A percentile compares a stretch with the other conserved stretches of the same genome.
Conservation (phyloP, 768 basidiomycete species). For the Epithele typhae region DNA sequence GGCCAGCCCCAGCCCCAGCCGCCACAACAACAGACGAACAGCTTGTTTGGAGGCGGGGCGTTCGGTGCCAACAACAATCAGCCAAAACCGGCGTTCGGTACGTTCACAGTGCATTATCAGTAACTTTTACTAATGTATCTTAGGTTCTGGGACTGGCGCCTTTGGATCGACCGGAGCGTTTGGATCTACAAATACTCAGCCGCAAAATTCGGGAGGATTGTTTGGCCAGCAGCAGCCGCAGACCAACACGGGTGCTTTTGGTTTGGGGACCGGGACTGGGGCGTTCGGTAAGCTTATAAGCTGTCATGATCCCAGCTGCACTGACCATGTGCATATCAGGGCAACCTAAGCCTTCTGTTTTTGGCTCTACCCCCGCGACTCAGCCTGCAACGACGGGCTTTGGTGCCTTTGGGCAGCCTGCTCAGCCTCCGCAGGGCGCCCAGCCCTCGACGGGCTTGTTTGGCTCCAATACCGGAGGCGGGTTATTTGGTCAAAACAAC, state of each 20-base stretch:
- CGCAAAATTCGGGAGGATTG: constrained; percentile 16
- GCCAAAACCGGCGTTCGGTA: constrained; percentile 25
- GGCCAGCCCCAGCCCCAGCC: constrained; percentile 25
- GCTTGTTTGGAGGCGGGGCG: constrained; percentile 26
- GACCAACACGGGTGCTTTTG: background rate
- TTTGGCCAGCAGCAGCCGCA: constrained; percentile 35
- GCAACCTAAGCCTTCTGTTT: constrained; percentile 42
- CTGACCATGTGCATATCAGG: background rate
- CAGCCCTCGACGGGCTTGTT: constrained; percentile 19
- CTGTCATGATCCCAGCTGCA: constrained; percentile 18
- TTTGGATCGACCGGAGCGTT: constrained; percentile 20
- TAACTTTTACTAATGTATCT: background rate
- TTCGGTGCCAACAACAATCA: constrained; percentile 25
- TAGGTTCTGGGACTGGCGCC: constrained; percentile 13
- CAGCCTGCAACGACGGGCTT: constrained; percentile 10
- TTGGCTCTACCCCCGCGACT: constrained; percentile 38
- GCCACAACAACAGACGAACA: constrained; percentile 28
- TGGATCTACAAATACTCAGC: constrained; percentile 23
- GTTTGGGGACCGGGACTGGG: constrained; percentile 20
- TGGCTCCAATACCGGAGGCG: constrained; percentile 5
- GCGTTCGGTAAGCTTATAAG: constrained; percentile 32
- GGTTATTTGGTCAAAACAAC: constrained; percentile 15
- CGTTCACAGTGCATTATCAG: background rate
- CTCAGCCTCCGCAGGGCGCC: constrained; percentile 27
- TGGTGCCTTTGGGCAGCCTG: constrained; percentile 31